Evolutionary conservation across 2,329 filamentous ascomycete species (phyloP), one percentile per base, ranked within the genome.

Genomic region (Daldinia sp.): DNA sequence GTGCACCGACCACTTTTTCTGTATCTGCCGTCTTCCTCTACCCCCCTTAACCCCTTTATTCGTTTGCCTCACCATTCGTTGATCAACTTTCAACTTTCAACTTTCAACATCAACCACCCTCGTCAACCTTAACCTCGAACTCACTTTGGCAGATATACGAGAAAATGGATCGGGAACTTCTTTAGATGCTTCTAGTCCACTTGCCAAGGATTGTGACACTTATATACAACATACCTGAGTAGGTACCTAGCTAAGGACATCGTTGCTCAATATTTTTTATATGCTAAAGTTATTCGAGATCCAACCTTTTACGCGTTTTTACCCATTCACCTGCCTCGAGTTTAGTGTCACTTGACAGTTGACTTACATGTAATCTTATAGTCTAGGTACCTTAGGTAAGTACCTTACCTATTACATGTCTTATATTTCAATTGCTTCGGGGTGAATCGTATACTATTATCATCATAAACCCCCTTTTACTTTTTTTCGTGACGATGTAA

Each of bases 41-140:
- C 44, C 44, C 44, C 13, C 15, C 15, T 18, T 33, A 6, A 6
- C 46, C 46, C 26, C 13, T 50, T 28, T 50, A 30, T 50, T n/a
- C 13, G 2, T 42, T 18, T 42, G 3, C n/a, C 33, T 7, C 33
- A 35, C 33, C 33, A 35, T 20, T 20, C n/a, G 1, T 18, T 18
- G 20, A 23, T 23, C 20, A 42, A 37, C 35, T 37, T 18, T 13
- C 46, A 30, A 30, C 46, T 23, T n/a, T n/a, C n/a, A n/a, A n/a
- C 42, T 46, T n/a, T 48, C 44, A 48, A 42, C n/a, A n/a, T n/a
- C 39, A 42, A 48, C 23, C 23, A 48, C 23, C 23, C 18, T 30
- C 23, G 4, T 28, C 5, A 9, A 1, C 44, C 23, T 28, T 6
- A 9, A 1, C 44, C 23, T 48, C 23, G 2, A 28, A 7, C 23